These are phyloP conservation scores for Cyclotella sp. DNA, from an alignment of 108 stramenopile genomes.

Conservation along the genomic window DNA sequence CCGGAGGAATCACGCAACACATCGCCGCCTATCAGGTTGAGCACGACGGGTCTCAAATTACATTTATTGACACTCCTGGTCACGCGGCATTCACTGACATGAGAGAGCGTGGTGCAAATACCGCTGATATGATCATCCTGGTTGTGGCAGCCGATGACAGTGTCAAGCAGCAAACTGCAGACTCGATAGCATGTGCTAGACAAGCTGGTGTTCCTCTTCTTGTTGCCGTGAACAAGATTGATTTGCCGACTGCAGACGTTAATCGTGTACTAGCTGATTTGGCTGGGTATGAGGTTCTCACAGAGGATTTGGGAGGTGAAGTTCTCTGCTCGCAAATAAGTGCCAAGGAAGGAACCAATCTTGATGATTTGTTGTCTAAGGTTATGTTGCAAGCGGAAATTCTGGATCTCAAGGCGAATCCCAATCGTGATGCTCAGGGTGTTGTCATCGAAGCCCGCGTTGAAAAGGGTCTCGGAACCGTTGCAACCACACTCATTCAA, in stretches of 20 bases:
- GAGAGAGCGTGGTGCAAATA: slow-evolving; percentile 96
- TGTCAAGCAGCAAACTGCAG: slow-evolving; percentile 97
- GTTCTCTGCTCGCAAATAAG: slow-evolving; percentile 91
- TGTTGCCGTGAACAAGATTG: slow-evolving; percentile 98
- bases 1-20: slow-evolving; percentile 99
- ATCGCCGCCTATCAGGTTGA: slow-evolving; percentile 94
- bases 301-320: slow-evolving; percentile 96
- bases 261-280: slow-evolving; percentile 86
- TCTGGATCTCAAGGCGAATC: slow-evolving; percentile 92
- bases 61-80: slow-evolving; percentile 99
- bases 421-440: slow-evolving; percentile 88
- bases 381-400: slow-evolving; percentile 96
- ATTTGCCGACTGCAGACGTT: slow-evolving; percentile 89
- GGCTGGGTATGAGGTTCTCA: slow-evolving; percentile 89
- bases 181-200: slow-evolving; percentile 93
- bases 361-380: slow-evolving; percentile 94
- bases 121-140: slow-evolving; percentile 98
- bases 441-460: slow-evolving; percentile 94
- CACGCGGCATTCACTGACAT: slow-evolving; percentile 98
- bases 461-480: slow-evolving; percentile 92
- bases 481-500: slow-evolving; percentile 94
- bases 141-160: slow-evolving; percentile 99
- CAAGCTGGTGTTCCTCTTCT: slow-evolving; percentile 95
- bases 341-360: slow-evolving; percentile 89
- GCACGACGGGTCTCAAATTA: slow-evolving; percentile 79